Evolutionary conservation across 2,329 filamentous ascomycete species (phyloP), one percentile per base, ranked within the genome.

Genomic region (Saccharata proteae): DNA sequence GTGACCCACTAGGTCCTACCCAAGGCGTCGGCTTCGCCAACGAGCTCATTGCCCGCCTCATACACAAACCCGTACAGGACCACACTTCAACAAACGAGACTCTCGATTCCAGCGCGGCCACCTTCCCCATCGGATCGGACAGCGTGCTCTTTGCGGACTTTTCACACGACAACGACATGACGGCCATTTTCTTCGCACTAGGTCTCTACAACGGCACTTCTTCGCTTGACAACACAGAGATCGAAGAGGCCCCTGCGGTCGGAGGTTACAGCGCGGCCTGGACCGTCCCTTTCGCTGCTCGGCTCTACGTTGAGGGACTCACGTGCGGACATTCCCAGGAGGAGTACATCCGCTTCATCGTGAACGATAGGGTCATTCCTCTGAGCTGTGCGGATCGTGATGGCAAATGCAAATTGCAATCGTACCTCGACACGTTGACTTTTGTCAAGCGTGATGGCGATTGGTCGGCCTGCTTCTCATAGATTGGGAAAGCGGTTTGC

Each of bases 281-380:
- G 77, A 71, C 74, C 0, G 83, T 93, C 12, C 81, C 86, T 0
- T 93, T 94, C 55, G 81, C 69, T 0, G 77, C 73, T 12, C 66
- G 85, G 32, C 70, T 84, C 54, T 93, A 92, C 52, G 72, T 94
- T 20, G 86, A 94, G 65, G 90, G 88, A 65, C 76, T 93, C 71
- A 57, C 55, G 23, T 94, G 86, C 52, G 50, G 50, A 3, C 60
- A 49, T 10, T 52, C 57, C n/a, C 40, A 56, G 2, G 72, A 83
- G 47, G 80, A 90, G 52, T 62, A 79, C 31, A 81, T 94, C 8
- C 69, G 86, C 21, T 65, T 92, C 4, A 57, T 94, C 37, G 62
- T 94, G 20, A 93, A 94, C 55, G 84, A 92, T 47, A 69, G 82
- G 15, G 82, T 93, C 2, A 64, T 86, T 36, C 73, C 75, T 8